Evolutionary conservation across 108 stramenopile species (phyloP).

Genomic region (Stephanodiscus minutulus): DNA sequence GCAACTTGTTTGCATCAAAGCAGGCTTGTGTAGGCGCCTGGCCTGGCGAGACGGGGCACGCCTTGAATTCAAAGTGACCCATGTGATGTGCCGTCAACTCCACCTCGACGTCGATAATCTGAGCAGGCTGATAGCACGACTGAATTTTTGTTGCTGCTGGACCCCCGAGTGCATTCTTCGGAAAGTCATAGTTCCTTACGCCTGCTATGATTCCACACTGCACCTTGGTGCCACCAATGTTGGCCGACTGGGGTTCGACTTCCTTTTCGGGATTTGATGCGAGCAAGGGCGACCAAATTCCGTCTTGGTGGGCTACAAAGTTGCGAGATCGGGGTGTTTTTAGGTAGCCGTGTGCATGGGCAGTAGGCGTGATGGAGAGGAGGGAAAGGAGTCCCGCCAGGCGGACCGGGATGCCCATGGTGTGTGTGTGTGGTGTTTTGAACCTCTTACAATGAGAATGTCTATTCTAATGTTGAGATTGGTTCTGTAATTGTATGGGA

Average conservation of each 20-base stretch:
- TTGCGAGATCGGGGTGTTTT: slow-evolving; percentile 9
- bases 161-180: slow-evolving; percentile 1
- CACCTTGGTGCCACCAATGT: background rate
- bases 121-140: slow-evolving; percentile 3
- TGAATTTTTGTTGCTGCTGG: background rate
- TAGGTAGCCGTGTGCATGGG: slow-evolving; percentile 8
- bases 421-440: no score
- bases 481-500: no score
- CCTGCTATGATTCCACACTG: slow-evolving; percentile 5
- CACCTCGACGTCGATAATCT: slow-evolving; percentile 6
- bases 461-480: no score
- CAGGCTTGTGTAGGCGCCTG: slow-evolving; percentile 49
- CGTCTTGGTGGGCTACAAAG: slow-evolving; percentile 17
- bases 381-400: background rate
- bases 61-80: slow-evolving; percentile 54
- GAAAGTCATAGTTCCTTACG: slow-evolving; percentile 1
- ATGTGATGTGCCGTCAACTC: slow-evolving; percentile 47
- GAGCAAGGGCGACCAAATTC: background rate
- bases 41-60: slow-evolving; percentile 47
- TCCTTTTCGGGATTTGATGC: background rate
- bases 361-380: background rate
- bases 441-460: no score
- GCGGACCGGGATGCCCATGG: no score
- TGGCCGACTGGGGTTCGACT: background rate
- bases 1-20: slow-evolving; percentile 41